Conservation (phyloP, 2,329 filamentous ascomycete genomes). For the Keithomyces neogunnii region DNA sequence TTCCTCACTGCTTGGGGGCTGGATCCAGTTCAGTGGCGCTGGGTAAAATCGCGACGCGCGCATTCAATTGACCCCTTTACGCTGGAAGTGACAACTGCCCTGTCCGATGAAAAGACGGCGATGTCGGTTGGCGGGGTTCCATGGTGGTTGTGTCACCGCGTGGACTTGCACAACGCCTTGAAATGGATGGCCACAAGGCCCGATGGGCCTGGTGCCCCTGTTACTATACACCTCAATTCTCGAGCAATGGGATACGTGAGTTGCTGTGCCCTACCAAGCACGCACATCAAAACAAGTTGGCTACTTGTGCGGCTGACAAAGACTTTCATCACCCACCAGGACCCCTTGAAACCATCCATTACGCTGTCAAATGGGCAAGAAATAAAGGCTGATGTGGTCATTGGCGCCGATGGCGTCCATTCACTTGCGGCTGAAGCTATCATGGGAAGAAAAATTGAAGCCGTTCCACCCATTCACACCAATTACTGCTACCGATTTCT, state of each 20-base stretch:
- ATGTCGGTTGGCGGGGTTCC: slow-evolving; percentile 18
- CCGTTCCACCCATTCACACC: slow-evolving; percentile 16
- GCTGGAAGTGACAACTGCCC: slow-evolving; percentile 11
- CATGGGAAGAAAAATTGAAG: slow-evolving; percentile 16
- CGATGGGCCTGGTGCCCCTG: slow-evolving; percentile 17
- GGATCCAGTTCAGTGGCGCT: slow-evolving; percentile 18
- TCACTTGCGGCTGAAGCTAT: slow-evolving; percentile 20
- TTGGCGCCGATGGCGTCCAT: slow-evolving; percentile 37
- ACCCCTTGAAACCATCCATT: slow-evolving; percentile 17
- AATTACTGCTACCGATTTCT: slow-evolving; percentile 29
- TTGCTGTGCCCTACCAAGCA: neutral
- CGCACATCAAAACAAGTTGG: neutral
- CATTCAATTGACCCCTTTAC: slow-evolving; percentile 17
- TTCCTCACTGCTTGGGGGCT: slow-evolving; percentile 28
- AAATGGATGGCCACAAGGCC: slow-evolving; percentile 22
- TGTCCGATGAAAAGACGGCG: slow-evolving; percentile 11
- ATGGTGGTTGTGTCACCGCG: slow-evolving; percentile 28
- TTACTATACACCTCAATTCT: slow-evolving; percentile 14
- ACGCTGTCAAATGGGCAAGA: slow-evolving; percentile 19
- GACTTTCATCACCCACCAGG: slow-evolving; percentile 7
- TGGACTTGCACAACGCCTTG: slow-evolving; percentile 30
- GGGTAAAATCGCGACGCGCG: slow-evolving; percentile 16
- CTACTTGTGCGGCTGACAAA: neutral
- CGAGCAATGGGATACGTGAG: slow-evolving; percentile 20
- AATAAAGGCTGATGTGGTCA: slow-evolving; percentile 27